phyloP scores from a whole-genome alignment of 2,329 filamentous ascomycete species.

The Colletotrichum acutatum region DNA sequence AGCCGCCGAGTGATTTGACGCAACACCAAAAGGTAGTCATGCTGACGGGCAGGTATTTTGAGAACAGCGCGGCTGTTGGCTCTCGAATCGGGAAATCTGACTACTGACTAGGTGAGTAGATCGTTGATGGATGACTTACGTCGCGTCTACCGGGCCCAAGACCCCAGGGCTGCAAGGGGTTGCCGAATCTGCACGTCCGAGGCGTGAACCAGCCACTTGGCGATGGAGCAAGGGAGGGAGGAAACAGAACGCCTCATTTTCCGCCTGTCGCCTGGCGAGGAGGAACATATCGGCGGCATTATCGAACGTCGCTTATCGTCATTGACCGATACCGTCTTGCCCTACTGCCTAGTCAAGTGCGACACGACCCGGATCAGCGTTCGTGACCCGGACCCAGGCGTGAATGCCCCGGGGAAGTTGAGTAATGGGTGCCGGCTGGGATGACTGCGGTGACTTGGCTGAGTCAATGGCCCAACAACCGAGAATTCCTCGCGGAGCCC shows the following conservation, averaged over 20 bases:
- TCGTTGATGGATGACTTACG: background rate
- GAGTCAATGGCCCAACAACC: background rate
- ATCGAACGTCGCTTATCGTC: slow-evolving; percentile 5
- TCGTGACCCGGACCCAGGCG: background rate
- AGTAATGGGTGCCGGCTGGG: background rate
- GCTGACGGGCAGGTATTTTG: background rate
- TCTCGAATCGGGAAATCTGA: background rate
- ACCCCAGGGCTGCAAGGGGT: slow-evolving; percentile 4
- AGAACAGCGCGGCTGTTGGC: background rate
- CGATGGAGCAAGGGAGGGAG: slow-evolving; percentile 20
- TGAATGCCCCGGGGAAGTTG: background rate
- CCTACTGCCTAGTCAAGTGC: background rate
- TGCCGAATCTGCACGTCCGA: background rate
- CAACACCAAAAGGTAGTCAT: background rate
- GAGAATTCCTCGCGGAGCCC: background rate
- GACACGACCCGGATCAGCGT: background rate
- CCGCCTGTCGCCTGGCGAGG: background rate
- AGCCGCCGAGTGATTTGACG: background rate
- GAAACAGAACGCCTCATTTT: background rate
- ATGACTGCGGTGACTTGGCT: background rate
- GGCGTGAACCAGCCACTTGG: background rate
- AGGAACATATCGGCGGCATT: slow-evolving; percentile 5
- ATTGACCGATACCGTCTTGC: background rate
- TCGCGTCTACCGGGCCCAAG: background rate
- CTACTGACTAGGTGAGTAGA: background rate